Percentiles rank a stretch among this genome's conserved stretches.
Evolutionary conservation across 129 eudicot genomes (phyloP).

Genomic region (Saposhnikovia divaricata): DNA sequence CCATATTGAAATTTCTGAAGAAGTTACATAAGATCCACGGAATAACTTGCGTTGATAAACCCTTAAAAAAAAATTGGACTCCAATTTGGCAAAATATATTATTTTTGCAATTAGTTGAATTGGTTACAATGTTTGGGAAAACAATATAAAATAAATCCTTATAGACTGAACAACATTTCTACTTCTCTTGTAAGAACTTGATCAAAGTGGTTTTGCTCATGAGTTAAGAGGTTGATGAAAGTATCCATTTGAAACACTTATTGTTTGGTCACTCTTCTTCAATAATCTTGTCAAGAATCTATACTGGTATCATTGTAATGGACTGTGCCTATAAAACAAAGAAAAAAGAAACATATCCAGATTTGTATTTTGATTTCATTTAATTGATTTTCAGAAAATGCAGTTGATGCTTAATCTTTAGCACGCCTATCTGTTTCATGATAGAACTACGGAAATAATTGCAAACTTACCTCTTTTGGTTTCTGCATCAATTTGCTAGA

Average conservation of each 20-base stretch:
- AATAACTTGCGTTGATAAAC: background rate
- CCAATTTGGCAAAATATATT: background rate
- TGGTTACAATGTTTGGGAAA: background rate
- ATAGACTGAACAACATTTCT: background rate
- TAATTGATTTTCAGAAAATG: background rate
- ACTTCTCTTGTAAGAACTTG: background rate
- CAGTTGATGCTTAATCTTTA: background rate
- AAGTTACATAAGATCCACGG: background rate
- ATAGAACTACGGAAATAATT: slow-evolving; percentile 5
- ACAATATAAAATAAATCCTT: background rate
- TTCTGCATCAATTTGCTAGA: slow-evolving; percentile 54
- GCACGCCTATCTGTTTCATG: background rate
- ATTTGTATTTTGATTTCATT: background rate
- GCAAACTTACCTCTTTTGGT: slow-evolving; percentile 41
- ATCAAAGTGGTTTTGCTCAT: slow-evolving; percentile 8
- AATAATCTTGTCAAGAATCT: slow-evolving; percentile 5
- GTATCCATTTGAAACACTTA: slow-evolving; percentile 1
- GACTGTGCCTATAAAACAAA: slow-evolving; percentile 11
- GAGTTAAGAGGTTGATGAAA: background rate
- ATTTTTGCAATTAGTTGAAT: background rate
- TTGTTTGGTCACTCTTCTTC: background rate
- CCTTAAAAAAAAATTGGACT: background rate
- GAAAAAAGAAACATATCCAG: background rate
- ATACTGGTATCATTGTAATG: slow-evolving; percentile 5
- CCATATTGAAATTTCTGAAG: background rate